Evolutionary conservation across 2,329 filamentous ascomycete species (phyloP), one percentile per base, ranked within the genome.

Genomic region (Aspergillus viridinutans): DNA sequence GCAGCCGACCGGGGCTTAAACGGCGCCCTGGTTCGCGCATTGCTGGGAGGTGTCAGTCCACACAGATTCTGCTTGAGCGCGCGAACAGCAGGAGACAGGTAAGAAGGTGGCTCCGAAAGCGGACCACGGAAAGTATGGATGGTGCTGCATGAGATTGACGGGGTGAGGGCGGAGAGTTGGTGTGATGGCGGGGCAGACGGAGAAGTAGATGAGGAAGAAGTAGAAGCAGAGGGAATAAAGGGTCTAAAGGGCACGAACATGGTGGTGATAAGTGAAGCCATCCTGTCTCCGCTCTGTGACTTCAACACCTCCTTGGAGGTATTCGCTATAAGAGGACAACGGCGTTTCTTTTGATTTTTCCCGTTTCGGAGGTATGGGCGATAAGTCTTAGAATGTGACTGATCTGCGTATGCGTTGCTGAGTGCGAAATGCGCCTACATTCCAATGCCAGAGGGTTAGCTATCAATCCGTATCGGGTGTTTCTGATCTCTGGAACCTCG

Each of bases 1-100:
- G 88, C 89, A 47, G 87, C 80, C 61, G 88, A 88, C 69, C 92
- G 90, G 40, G 93, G 90, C 72, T 92, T 91, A 81, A 97, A 97
- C 65, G 94, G 90, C 69, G 90, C 92, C 75, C 90, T 87, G 65
- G 90, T 91, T 70, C 92, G 89, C 74, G 92, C 88, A 79, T 94
- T 94, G 66, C 90, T 94, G 71, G 68, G 70, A 64, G 66, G 67
- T 63, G 74, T 78, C 65, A 73, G 72, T 73, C 72, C 70, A 73
- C 64, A 66, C 52, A 56, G 67, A 61, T 65, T 74, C 69, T 74
- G 64, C 70, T 74, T 69, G 59, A 74, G 61, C 49, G 69, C 64
- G 65, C 67, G 64, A 59, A 72, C 65, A 52, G 67, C 67, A 3
- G 72, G 68, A n/a, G 72, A 74, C 4, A 72, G 58, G 52, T 72